These are phyloP conservation scores for Annulohypoxylon bovei DNA, from an alignment of 495 filamentous ascomycete species.

Conservation along the genomic window DNA sequence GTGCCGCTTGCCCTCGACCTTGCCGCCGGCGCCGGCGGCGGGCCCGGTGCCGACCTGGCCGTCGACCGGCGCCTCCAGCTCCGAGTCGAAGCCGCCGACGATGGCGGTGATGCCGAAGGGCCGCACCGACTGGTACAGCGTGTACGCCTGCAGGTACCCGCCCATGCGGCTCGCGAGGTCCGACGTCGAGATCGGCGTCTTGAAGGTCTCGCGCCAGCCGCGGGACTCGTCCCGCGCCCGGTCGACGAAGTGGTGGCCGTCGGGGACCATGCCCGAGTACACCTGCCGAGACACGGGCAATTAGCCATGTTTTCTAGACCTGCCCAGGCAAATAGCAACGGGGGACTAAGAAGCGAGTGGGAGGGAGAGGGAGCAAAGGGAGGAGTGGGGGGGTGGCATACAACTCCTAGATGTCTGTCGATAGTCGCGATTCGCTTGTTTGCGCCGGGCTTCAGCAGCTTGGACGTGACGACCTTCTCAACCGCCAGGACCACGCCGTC, in stretches of 20 bases:
- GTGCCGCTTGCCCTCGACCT: constrained; percentile 74
- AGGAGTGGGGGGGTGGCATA: constrained; percentile 57
- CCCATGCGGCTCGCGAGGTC: constrained; percentile 91
- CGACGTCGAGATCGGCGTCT: constrained; percentile 86
- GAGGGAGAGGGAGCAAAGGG: not conserved
- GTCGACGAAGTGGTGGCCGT: constrained; percentile 93
- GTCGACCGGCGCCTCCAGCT: constrained; percentile 80
- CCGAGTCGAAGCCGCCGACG: constrained; percentile 90
- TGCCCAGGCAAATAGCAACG: too few species aligned
- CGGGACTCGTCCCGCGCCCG: constrained; percentile 93
- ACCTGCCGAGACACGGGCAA: constrained; percentile 65
- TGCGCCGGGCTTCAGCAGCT: constrained; percentile 88
- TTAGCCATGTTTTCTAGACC: not conserved
- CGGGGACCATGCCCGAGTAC: constrained; percentile 90
- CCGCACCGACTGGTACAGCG: constrained; percentile 92
- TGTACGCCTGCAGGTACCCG: constrained; percentile 95
- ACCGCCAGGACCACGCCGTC: constrained; percentile 96
- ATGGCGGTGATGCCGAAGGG: constrained; percentile 97
- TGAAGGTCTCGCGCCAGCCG: constrained; percentile 87
- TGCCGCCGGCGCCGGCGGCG: constrained; percentile 79
- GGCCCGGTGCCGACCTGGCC: constrained; percentile 87
- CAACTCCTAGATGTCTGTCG: constrained; percentile 92
- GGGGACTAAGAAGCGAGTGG: not conserved
- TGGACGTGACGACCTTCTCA: constrained; percentile 95
- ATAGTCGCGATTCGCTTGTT: constrained; percentile 97